These are phyloP conservation scores for Erysimum cheiranthoides DNA, from an alignment of 345 rosid genomes.

Conservation along the genomic window DNA sequence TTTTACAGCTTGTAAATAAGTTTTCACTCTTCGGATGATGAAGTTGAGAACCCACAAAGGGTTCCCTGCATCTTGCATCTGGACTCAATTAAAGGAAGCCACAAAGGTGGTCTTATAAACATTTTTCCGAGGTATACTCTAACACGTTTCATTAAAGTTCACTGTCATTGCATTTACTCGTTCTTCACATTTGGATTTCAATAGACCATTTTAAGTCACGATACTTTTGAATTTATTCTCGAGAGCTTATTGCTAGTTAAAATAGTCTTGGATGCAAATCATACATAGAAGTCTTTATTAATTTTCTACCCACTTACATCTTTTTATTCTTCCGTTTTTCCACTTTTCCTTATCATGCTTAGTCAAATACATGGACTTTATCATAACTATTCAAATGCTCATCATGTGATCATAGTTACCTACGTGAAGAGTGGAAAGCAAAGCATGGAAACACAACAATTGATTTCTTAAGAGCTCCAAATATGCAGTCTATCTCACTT, in stretches of 20 bases:
- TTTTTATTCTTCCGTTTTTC: background rate
- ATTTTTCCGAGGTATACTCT: conserved; percentile 77
- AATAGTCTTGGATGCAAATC: background rate
- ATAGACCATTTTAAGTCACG: conserved; percentile 9
- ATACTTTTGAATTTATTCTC: background rate
- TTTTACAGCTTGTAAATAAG: conserved; percentile 9
- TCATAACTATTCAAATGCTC: conserved; percentile 14
- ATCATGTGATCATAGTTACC: conserved; percentile 62
- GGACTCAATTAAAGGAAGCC: conserved; percentile 97
- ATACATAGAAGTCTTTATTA: background rate
- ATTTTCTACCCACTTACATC: background rate
- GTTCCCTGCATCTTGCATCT: conserved; percentile 90
- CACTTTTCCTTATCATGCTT: conserved; percentile 6
- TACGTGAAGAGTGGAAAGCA: conserved; percentile 91
- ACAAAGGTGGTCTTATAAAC: conserved; percentile 75
- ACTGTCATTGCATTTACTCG: conserved; percentile 25
- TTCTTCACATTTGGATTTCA: conserved; percentile 17
- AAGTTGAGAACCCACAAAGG: conserved; percentile 50
- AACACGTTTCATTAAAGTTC: conserved; percentile 9
- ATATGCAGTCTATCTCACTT: conserved; percentile 69
- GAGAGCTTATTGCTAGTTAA: background rate
- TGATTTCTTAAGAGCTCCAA: conserved; percentile 57
- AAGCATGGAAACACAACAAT: conserved; percentile 60
- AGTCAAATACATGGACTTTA: conserved; percentile 3
- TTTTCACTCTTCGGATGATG: conserved; percentile 53